These are phyloP conservation scores for Starmerella bacillaris DNA, from an alignment of 805 yeast species.

Conservation along the genomic window DNA sequence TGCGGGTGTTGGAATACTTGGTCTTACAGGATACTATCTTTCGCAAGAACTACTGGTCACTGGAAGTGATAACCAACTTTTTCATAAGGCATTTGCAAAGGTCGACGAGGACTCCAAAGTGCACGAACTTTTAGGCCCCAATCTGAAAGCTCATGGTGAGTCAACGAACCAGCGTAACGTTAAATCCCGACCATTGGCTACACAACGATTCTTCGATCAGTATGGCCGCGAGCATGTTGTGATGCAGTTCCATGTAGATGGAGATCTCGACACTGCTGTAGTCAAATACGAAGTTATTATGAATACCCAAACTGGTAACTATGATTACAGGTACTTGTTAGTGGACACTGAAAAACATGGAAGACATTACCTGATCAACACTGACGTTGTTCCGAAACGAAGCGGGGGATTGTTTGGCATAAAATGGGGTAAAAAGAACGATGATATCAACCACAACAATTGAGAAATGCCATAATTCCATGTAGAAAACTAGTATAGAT, in stretches of 20 bases:
- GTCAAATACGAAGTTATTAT: constrained; percentile 61
- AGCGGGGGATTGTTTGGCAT: constrained; percentile 37
- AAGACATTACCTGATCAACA: constrained; percentile 43
- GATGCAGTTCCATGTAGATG: constrained; percentile 76
- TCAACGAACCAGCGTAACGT: constrained; percentile 52
- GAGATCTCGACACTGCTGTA: constrained; percentile 43
- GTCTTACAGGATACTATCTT: constrained; percentile 52
- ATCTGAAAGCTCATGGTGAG: constrained; percentile 75
- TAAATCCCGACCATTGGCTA: constrained; percentile 66
- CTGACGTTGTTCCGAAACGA: constrained; percentile 24
- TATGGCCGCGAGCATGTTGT: constrained; percentile 65
- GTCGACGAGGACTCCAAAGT: constrained; percentile 51
- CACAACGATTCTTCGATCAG: constrained; percentile 40
- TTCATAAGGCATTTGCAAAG: constrained; percentile 66
- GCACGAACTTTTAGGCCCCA: constrained; percentile 38
- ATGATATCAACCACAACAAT: too few relatives aligned
- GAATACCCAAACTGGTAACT: constrained; percentile 33
- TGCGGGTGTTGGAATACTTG: constrained; percentile 23
- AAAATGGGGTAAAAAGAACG: constrained; percentile 65
- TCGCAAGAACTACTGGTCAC: constrained; percentile 72
- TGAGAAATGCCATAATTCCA: too few relatives aligned
- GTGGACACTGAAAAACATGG: constrained; percentile 57
- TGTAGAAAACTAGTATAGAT: too few relatives aligned
- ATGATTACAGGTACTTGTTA: constrained; percentile 52
- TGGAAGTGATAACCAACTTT: constrained; percentile 78